Evolutionary conservation across 306 rosid genomes (phyloP), one percentile per base, ranked within the genome.

Genomic region (Lablab purpureus): DNA sequence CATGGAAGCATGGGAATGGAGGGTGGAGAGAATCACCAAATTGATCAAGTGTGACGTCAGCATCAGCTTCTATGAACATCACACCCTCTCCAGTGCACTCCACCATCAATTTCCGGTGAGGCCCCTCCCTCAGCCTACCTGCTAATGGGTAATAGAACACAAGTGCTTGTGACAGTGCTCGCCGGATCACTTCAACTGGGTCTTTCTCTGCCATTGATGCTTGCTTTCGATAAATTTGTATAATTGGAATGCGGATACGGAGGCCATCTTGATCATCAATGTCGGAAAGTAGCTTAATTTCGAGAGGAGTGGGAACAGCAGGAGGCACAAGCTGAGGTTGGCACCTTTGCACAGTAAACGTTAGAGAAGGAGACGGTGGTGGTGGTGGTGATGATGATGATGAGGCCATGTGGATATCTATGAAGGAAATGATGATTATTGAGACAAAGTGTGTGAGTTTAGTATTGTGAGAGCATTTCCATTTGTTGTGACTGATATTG

Each of bases 1-100:
- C 74, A 11, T 80, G 69, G 73, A 76, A 65, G 83, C 84, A 82
- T 18, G 88, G 85, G 40, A 84, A 85, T 0, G 90, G 88, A 11
- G 88, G 90, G 19, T 76, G 78, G 25, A 82, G 86, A 30, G 69
- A 37, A 13, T 83, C 79, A 2, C 85, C 84, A n/a, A 87, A 75
- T 9, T 85, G 82, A 12, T 45, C 18, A n/a, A 68, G 37, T 15
- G 74, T 68, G 15, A 68, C n/a, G n/a, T n/a, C n/a, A n/a, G 74
- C 74, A 2, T 68, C 56, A 14, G 74, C 74, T 7, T 68, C 56
- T 4, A 45, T 45, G 74, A 68, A 68, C 14, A 68, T 2, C 0
- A 2, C 74, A 12, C 74, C 56, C 0, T 68, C 56, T 0, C 40
- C 74, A 3, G 67, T 3, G 47, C 90, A 89, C 12, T 86, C 92